A percentile compares a stretch with the other conserved stretches of the same genome.
Conservation (phyloP, 169 alveolate species). For the Haemoproteus tartakovskyi region DNA sequence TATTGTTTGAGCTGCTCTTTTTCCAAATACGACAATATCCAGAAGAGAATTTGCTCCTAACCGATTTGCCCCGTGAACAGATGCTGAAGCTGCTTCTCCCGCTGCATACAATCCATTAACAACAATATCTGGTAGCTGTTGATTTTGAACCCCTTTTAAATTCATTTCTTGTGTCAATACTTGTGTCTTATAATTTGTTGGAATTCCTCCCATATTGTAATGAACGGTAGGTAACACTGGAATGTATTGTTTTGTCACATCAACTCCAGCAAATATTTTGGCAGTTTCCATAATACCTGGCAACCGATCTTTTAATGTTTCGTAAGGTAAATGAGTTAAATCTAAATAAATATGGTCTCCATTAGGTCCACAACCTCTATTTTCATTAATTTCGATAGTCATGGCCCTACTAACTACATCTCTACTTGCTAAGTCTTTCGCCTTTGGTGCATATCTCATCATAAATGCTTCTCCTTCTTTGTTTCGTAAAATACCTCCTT, state of each 20-base stretch:
- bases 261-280: constrained; percentile 95
- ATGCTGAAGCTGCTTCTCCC: constrained; percentile 98
- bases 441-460: constrained; percentile 94
- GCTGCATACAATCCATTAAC: constrained; percentile 94
- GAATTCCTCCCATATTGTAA: constrained; percentile 99
- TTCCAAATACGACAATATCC: constrained; percentile 96
- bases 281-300: constrained; percentile 98
- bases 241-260: constrained; percentile 92
- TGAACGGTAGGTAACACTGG: constrained; percentile 98
- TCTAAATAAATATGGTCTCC: constrained; percentile 93
- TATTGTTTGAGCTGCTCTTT: constrained; percentile 92
- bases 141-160: constrained; percentile 9
- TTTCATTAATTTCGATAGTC: constrained; percentile 95
- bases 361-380: constrained; percentile 94
- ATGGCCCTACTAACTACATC: constrained; percentile 97
- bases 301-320: constrained; percentile 90
- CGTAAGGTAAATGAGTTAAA: constrained; percentile 91
- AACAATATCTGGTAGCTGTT: constrained; percentile 75
- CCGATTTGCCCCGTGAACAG: constrained; percentile 99
- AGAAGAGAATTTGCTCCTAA: constrained; percentile 96
- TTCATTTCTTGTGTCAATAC: constrained; percentile 75
- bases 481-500: constrained; percentile 98
- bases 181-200: constrained; percentile 95
- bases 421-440: constrained; percentile 96
- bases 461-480: constrained; percentile 94